Conservation (phyloP, 331 rosid species). For the Quercus lobata region DNA sequence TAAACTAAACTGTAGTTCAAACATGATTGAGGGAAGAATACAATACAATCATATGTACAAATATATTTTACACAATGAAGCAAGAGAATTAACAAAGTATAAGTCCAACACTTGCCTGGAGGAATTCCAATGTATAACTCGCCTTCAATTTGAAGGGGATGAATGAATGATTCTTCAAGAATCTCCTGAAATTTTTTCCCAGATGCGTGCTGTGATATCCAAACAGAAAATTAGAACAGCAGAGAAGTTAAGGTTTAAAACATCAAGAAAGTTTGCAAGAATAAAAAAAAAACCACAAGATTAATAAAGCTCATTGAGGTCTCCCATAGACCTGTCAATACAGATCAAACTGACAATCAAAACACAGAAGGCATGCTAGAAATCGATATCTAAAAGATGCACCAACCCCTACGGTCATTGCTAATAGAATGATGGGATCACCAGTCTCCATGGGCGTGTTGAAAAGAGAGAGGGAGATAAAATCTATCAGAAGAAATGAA, state of each 20-base stretch:
- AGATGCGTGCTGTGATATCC: slow-evolving; percentile 68
- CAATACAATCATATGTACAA: background rate
- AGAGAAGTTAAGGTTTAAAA: background rate
- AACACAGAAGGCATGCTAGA: background rate
- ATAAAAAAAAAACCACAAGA: background rate
- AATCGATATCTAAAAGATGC: background rate
- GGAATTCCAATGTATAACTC: slow-evolving; percentile 92
- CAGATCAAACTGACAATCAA: background rate
- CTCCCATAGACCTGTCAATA: background rate
- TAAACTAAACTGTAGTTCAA: background rate
- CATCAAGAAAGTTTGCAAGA: background rate
- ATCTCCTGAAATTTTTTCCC: slow-evolving; percentile 88
- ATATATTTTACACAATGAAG: background rate
- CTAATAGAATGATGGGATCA: background rate
- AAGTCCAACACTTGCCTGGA: slow-evolving; percentile 58
- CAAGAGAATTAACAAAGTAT: background rate
- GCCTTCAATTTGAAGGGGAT: slow-evolving; percentile 82
- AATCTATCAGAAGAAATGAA: background rate
- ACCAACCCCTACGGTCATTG: background rate
- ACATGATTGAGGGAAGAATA: background rate
- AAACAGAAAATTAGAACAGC: slow-evolving; percentile 28
- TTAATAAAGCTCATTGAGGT: background rate
- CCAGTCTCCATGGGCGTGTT: background rate
- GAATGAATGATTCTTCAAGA: slow-evolving; percentile 87
- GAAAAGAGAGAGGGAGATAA: background rate